Evolutionary conservation across 768 basidiomycete genomes (phyloP).

Genomic region (Calocybe gangraenosa): DNA sequence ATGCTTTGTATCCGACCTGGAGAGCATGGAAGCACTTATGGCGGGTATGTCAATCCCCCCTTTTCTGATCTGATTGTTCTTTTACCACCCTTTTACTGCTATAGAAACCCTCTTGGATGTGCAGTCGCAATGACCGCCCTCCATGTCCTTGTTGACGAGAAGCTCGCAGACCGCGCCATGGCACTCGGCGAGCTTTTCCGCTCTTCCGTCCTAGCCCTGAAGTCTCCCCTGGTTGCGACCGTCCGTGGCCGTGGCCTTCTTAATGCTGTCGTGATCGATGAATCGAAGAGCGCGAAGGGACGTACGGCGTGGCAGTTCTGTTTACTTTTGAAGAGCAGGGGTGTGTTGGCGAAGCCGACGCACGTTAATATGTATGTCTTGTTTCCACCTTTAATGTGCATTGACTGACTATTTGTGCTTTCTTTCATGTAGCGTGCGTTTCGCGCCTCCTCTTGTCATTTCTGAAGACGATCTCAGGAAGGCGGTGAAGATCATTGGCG

Average conservation of each 20-base stretch:
- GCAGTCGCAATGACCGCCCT: constrained; percentile 95
- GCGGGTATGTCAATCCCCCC: constrained; percentile 57
- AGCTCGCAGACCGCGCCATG: constrained; percentile 76
- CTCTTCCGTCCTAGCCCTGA: constrained; percentile 48
- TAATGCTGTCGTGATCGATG: constrained; percentile 93
- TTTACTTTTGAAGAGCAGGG: constrained; percentile 84
- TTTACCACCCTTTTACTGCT: constrained; percentile 3
- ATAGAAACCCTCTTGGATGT: constrained; percentile 89
- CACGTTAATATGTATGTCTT: constrained; percentile 84
- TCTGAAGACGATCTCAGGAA: constrained; percentile 78
- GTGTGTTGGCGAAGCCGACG: constrained; percentile 93
- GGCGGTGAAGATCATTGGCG: constrained; percentile 71
- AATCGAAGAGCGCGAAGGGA: constrained; percentile 68
- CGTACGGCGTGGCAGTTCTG: constrained; percentile 96
- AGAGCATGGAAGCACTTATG: constrained; percentile 95
- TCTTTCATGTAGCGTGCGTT: constrained; percentile 69
- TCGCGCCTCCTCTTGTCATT: constrained; percentile 95
- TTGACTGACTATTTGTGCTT: not conserved
- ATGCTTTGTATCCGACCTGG: constrained; percentile 95
- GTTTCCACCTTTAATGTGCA: not conserved
- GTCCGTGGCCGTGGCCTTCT: constrained; percentile 87
- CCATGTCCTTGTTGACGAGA: constrained; percentile 85
- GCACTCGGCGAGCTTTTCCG: constrained; percentile 82
- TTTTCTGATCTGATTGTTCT: not conserved
- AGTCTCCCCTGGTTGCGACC: constrained; percentile 66